Base-by-base conservation (phyloP, 176 grass and related monocot genomes). In the Eleusine coracana region DNA sequence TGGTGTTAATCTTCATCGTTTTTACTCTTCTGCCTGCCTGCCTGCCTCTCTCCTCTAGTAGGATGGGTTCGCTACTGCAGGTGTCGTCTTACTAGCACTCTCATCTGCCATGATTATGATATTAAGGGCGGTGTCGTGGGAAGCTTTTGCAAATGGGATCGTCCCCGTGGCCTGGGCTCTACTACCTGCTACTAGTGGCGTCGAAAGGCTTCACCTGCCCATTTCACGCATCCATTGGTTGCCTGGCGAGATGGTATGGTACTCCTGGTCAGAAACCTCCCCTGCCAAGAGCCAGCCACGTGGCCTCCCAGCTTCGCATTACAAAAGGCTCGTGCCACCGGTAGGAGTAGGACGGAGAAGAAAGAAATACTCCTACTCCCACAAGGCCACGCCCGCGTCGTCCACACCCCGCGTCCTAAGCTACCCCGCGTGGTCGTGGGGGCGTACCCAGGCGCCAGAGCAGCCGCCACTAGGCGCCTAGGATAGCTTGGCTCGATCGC, bases 221-320 rank as follows among this genome's bases (percentile, higher is more conserved):
- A n/a, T 60, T 23, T 60, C n/a, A 60, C 58, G 58, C 58, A n/a
- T 20, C 7, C 58, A 6, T 2, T 8, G 54, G 16, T 61, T 61
- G n/a, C 60, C 60, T 63, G 60, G 3, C 25, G 3, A 3, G 29
- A 10, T 14, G 60, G 60, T 28, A 29, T 21, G 5, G 0, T n/a
- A 25, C 8, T 8, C 58, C 60, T 63, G 25, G 60, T 29, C 60
- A 29, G 10, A 27, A 63, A 0, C 62, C 11, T 66, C 75, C 69
- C 58, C 20, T 28, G 65, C 11, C 28, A 39, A 8, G 41, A 44
- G 16, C 21, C 42, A 20, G 84, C 58, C 76, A 80, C 84, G 46
- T 80, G 76, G 46, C 48, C 69, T 45, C 10, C 12, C 10, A 17
- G 1, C 39, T 86, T 20, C 16, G 63, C 69, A 20, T 38, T 86